Percentiles rank a stretch among this genome's conserved stretches.
These are phyloP conservation scores for Mycena floridula DNA, from an alignment of 768 basidiomycete genomes.

Conservation along the genomic window DNA sequence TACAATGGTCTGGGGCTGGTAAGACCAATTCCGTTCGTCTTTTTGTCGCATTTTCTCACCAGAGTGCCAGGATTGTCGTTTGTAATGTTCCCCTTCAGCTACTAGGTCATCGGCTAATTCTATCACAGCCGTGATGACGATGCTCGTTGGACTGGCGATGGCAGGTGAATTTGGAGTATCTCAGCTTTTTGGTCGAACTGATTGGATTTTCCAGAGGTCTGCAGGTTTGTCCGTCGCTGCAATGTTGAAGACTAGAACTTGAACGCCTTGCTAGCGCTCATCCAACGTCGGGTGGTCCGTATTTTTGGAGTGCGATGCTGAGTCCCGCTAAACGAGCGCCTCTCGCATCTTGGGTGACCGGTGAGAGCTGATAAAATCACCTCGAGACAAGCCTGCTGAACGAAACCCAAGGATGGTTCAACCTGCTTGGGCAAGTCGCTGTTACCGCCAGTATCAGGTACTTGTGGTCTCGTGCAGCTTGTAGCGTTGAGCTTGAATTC, in stretches of 20 bases:
- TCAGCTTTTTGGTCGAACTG: not conserved
- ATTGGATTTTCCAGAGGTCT: constrained; percentile 30
- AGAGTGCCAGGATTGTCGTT: too few species aligned
- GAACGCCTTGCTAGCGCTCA: constrained; percentile 44
- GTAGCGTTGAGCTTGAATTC: not conserved
- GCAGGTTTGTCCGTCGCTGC: constrained; percentile 34
- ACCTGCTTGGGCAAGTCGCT: constrained; percentile 69
- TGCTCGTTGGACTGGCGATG: constrained; percentile 71
- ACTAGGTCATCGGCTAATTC: too few species aligned
- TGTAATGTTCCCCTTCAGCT: too few species aligned
- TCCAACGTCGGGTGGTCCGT: constrained; percentile 69
- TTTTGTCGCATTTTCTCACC: not conserved
- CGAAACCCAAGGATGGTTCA: constrained; percentile 52
- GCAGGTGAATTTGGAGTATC: constrained; percentile 38
- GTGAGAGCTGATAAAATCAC: constrained; percentile 23
- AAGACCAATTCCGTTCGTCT: constrained; percentile 11
- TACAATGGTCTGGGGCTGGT: constrained; percentile 78
- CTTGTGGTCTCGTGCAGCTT: not conserved
- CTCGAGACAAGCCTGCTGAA: not conserved
- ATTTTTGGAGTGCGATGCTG: constrained; percentile 80
- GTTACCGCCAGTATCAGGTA: constrained; percentile 71
- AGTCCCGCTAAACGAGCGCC: constrained; percentile 50
- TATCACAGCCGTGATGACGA: constrained; percentile 62
- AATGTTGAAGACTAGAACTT: constrained; percentile 1
- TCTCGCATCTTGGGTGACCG: constrained; percentile 70